Base-by-base conservation (phyloP, 306 rosid species). In the Bauhinia variegata region DNA sequence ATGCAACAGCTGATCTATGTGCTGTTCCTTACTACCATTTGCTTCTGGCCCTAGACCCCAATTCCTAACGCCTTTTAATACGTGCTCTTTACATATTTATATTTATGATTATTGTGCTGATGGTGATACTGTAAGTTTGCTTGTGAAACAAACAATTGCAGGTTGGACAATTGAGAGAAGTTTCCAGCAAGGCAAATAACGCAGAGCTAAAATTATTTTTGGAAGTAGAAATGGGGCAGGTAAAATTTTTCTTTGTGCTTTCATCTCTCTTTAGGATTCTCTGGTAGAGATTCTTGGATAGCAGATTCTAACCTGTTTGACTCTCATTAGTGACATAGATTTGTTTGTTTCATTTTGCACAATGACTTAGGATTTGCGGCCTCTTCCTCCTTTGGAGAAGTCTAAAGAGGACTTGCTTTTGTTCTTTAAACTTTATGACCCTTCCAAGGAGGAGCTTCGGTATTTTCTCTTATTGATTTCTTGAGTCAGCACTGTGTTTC, bases 141-240 rank as follows among this genome's bases (percentile, higher is more conserved):
- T 23, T 62, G 54, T 53, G 49, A 54, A 62, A 39, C 66, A 28
- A 30, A 44, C 51, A 70, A 58, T 65, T 77, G 68, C 70, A 91
- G 97, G 97, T 91, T 83, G 96, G 89, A 41, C 97, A 88, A 44
- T 74, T 91, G 69, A 88, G 92, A 54, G 96, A 88, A 73, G 84
- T 79, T 33, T 84, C 91, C 68, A 88, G 81, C 60, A 86, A 86
- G 75, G 76, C 87, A 31, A 76, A 84, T 71, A 86, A 74, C 69
- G 90, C 88, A 11, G 98, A 88, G 71, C 80, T 93, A 31, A 88
- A 80, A 72, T 76, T 93, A 74, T 89, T 88, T 78, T 80, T 93
- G 86, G 98, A 93, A 83, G 79, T 88, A 34, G 96, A 88, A 69
- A 67, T 57, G 34, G 97, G 88, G 44, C 80, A 51, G 98, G 97